Evolutionary conservation across 495 filamentous ascomycete genomes (phyloP), one percentile per base, ranked within the genome.

Genomic region (Talaromyces nanjingensis): DNA sequence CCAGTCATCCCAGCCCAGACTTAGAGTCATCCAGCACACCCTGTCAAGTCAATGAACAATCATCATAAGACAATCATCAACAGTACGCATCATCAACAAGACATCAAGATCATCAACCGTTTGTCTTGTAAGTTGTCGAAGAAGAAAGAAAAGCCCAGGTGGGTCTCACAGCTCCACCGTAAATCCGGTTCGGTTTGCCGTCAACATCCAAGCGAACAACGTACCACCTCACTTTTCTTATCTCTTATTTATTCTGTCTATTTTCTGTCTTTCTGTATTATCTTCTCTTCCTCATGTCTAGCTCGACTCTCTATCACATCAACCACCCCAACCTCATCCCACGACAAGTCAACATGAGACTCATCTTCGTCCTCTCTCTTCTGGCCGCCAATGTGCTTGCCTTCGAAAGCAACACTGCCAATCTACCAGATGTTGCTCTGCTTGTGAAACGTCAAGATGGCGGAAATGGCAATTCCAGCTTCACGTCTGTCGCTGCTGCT

Each of bases 381-480:
- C 47, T 62, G 24, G 60, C 60, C 12, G 25, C 29, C 60, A 22
- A 29, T 33, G 60, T 53, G 45, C 45, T 49, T 52, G 60, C 60
- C 22, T 18, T 56, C 11, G 53, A 25, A 11, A 12, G 49, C 49
- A 54, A 54, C 49, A 5, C 20, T 25, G 33, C 29, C 33, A 39
- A 53, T 29, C 11, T 29, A n/a, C 24, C 37, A 25, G 37, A 52
- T 62, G 56, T 3, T 24, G 52, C 25, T 16, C 25, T 58, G 9
- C 27, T 61, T 6, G 59, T 47, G 59, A 61, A 47, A 34, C 59
- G 59, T 49, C 59, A 61, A 45, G 42, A 29, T 20, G 59, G 27
- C 22, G 31, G n/a, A 4, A 60, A 3, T n/a, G 57, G 60, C 12
- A 62, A 49, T 24, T 53, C 47, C 45, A 62, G 24, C 45, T 53